Evolutionary conservation across 2,329 filamentous ascomycete species (phyloP).

Genomic region (Cordyceps cateniannulata): DNA sequence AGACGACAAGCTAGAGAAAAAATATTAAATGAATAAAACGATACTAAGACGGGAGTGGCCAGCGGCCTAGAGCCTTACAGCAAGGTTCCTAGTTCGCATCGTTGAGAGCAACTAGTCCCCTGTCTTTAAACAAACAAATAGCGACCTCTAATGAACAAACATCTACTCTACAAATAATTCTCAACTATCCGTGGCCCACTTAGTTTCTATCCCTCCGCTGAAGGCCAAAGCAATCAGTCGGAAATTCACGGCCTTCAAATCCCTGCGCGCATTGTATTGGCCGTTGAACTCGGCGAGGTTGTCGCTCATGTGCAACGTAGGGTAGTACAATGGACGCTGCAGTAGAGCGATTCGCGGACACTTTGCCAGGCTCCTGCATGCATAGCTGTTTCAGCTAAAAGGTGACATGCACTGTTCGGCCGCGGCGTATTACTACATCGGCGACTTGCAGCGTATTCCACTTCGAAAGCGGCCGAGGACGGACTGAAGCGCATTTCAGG

Average conservation of each 20-base stretch:
- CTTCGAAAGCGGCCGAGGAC: neutral
- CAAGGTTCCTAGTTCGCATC: neutral
- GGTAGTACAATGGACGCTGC: neutral
- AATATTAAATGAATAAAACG: too few species aligned
- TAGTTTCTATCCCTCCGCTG: too few species aligned
- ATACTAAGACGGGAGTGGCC: too few species aligned
- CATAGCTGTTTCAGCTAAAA: neutral
- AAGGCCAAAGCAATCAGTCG: too few species aligned
- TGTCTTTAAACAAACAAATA: neutral
- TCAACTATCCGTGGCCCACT: too few species aligned
- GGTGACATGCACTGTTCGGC: neutral
- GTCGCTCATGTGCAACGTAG: neutral
- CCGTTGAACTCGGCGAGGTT: too few species aligned
- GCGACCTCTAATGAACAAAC: slow-evolving; percentile 4
- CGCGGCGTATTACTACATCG: neutral
- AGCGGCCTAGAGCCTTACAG: too few species aligned
- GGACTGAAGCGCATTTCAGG: neutral
- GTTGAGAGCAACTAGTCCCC: neutral
- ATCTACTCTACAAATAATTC: neutral
- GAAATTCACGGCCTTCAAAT: neutral
- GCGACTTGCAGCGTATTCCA: neutral
- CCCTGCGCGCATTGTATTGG: neutral
- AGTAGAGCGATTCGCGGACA: neutral
- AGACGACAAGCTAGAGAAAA: too few species aligned
- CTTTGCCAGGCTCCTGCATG: slow-evolving; percentile 5